A percentile compares a stretch with the other conserved stretches of the same genome.
phyloP scores from a whole-genome alignment of 2,329 filamentous ascomycete species.

The Epichloe brachyelytri region DNA sequence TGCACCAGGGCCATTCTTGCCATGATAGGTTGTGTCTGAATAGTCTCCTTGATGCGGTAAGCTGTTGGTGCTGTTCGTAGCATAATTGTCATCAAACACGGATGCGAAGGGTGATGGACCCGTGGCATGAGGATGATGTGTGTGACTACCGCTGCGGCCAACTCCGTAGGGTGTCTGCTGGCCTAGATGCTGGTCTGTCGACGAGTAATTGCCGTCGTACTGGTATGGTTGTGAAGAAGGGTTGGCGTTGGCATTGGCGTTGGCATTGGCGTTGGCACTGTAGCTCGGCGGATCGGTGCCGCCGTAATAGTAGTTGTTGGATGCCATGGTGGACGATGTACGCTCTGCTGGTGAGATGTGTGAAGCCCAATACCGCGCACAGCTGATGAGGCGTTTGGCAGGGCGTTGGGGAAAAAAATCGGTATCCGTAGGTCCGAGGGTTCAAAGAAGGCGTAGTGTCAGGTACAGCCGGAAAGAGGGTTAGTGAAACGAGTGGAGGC shows the following conservation, averaged over 20 bases:
- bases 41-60: slow-evolving; percentile 23
- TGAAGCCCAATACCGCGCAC: neutral
- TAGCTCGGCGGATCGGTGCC: slow-evolving; percentile 31
- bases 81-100: slow-evolving; percentile 57
- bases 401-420: neutral
- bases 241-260: neutral
- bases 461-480: neutral
- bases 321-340: slow-evolving; percentile 36
- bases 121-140: slow-evolving; percentile 16
- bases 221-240: slow-evolving; percentile 32
- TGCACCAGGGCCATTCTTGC: slow-evolving; percentile 21
- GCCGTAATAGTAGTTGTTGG: slow-evolving; percentile 49
- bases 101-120: slow-evolving; percentile 46
- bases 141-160: slow-evolving; percentile 13
- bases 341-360: neutral
- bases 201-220: slow-evolving; percentile 13
- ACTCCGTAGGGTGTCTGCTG: slow-evolving; percentile 13
- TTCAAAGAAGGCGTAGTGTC: neutral
- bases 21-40: slow-evolving; percentile 47
- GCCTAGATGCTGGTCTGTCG: slow-evolving; percentile 1
- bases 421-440: neutral
- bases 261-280: slow-evolving; percentile 8
- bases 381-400: neutral
- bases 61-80: slow-evolving; percentile 33
- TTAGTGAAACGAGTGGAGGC: neutral